Evolutionary conservation across 2,329 filamentous ascomycete genomes (phyloP), one percentile per base, ranked within the genome.

Genomic region (Aureobasidium vineae): DNA sequence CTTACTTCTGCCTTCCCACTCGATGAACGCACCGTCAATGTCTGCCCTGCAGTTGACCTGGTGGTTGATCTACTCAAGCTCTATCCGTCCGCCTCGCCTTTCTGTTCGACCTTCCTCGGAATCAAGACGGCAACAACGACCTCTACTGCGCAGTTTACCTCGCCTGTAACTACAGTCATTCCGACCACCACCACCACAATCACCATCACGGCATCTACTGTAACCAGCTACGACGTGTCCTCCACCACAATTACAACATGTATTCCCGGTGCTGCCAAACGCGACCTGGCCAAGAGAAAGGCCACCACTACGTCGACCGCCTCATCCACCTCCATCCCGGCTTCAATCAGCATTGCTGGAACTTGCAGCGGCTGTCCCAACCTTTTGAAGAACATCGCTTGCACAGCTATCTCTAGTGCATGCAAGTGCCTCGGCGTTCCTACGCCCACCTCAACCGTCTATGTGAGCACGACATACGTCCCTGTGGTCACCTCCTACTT

Each of bases 41-140:
- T 60, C 23, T 60, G 56, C 15, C 40, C 56, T 31, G 56, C 56
- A 15, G 56, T 45, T 19, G 56, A 60, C 40, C 8, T 45, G 19
- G 56, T 60, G 2, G 56, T 60, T n/a, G 7, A 13, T 15, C 38
- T 60, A 6, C 56, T 60, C 43, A 43, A 45, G 6, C 21, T 38
- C 11, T 60, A 60, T 5, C 38, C 56, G 7, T 45, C 56, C 23
- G 52, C 52, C 31, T 54, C 52, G 5, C 67, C 69, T 13, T 70
- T 63, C 63, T 70, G 69, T 63, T 67, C 67, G 7, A 50, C 47
- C 31, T 50, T 64, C n/a, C 63, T 69, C 13, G 61, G 65, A 11
- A 66, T 66, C 66, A 40, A 41, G 7, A 50, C 53, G 19, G 23
- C 61, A 8, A 36, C 57, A 21, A 54, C 52, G 15, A 69, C 67